These are phyloP conservation scores for Heliosperma pusillum DNA, from an alignment of 148 eudicot genomes.

Conservation along the genomic window DNA sequence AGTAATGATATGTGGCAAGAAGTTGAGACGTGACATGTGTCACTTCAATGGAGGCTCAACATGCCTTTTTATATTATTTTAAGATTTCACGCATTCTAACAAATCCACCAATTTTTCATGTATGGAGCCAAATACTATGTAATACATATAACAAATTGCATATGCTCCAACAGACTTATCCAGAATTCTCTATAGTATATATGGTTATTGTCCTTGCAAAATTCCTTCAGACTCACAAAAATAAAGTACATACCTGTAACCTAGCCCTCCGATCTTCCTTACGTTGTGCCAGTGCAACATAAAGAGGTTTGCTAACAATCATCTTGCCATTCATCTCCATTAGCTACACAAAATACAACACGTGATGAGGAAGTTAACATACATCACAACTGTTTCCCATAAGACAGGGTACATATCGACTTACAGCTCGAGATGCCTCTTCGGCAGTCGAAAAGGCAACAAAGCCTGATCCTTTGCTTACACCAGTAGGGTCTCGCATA, in stretches of 20 bases:
- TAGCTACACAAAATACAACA: conserved; percentile 37
- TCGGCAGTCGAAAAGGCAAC: conserved; percentile 84
- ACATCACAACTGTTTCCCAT: neutral
- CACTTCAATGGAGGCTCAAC: no score
- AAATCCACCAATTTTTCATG: neutral
- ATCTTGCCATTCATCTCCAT: conserved; percentile 90
- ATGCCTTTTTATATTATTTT: no score
- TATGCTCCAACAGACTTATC: no score
- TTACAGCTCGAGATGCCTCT: conserved; percentile 92
- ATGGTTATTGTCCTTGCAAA: neutral
- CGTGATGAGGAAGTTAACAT: neutral
- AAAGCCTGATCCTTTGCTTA: conserved; percentile 90
- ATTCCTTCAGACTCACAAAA: neutral
- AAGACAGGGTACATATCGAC: conserved; percentile 24
- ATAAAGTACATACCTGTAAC: conserved; percentile 54
- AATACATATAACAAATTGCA: no score
- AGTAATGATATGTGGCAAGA: no score
- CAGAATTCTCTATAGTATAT: no score
- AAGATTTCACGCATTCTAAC: neutral
- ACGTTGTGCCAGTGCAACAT: conserved; percentile 90
- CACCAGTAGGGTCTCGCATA: conserved; percentile 81
- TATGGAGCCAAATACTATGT: no score
- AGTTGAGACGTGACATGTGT: no score
- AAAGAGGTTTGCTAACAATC: conserved; percentile 74
- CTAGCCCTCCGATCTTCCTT: conserved; percentile 89